These are phyloP conservation scores for Aureobasidium lini DNA, from an alignment of 2,329 filamentous ascomycete genomes.

Conservation along the genomic window DNA sequence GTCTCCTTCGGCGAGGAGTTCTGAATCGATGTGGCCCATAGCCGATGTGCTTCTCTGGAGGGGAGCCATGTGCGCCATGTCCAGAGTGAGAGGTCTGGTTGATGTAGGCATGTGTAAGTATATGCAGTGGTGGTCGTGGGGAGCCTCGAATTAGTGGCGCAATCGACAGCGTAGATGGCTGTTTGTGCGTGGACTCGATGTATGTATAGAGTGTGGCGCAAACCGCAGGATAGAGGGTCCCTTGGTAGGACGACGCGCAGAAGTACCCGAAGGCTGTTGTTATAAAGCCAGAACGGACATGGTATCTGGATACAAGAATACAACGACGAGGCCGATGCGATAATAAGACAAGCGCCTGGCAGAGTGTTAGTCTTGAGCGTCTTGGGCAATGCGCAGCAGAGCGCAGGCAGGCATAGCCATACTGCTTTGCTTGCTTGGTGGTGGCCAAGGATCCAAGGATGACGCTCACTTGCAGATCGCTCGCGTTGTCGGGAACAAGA, in stretches of 20 bases:
- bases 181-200: neutral
- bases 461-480: constrained; percentile 12
- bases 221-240: neutral
- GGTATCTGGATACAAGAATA: constrained; percentile 5
- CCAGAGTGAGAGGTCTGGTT: constrained; percentile 1
- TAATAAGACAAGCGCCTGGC: neutral
- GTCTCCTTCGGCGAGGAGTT: constrained; percentile 68
- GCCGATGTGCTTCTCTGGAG: neutral
- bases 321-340: constrained; percentile 10
- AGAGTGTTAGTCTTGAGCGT: constrained; percentile 1
- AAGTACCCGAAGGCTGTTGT: constrained; percentile 8
- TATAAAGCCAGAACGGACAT: constrained; percentile 4
- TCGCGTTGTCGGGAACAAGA: neutral
- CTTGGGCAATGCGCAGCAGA: neutral
- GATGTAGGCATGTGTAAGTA: neutral
- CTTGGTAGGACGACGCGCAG: constrained; percentile 1
- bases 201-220: constrained; percentile 9
- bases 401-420: neutral
- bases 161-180: neutral
- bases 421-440: neutral
- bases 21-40: constrained; percentile 44
- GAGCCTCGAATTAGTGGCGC: neutral
- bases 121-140: neutral
- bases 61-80: neutral
- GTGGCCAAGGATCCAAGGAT: constrained; percentile 11